phyloP scores from a whole-genome alignment of 2,329 filamentous ascomycete genomes.

The Cercospora zeina region DNA sequence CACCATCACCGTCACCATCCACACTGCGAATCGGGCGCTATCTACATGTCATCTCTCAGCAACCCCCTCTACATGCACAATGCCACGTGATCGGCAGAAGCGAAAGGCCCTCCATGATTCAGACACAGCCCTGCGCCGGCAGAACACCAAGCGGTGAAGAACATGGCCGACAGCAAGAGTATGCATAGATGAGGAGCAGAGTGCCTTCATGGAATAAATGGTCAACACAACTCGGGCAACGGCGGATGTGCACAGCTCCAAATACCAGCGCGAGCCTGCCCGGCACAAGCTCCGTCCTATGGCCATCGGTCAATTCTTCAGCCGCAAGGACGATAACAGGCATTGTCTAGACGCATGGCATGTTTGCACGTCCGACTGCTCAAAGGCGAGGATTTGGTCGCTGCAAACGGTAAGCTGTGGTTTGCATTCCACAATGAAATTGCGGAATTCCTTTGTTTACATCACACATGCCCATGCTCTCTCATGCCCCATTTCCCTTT shows the following conservation, averaged over 20 bases:
- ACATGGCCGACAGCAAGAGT: neutral
- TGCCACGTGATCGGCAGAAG: neutral
- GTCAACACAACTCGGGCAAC: neutral
- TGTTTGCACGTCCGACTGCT: neutral
- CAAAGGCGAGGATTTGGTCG: neutral
- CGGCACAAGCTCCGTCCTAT: neutral
- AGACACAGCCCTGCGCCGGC: neutral
- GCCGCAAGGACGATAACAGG: neutral
- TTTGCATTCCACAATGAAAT: conserved; percentile 27
- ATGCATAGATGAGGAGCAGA: neutral
- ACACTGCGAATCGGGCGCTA: neutral
- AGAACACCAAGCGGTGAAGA: neutral
- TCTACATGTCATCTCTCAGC: neutral
- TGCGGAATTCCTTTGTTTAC: conserved; percentile 28
- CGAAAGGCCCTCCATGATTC: neutral
- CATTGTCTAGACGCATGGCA: neutral
- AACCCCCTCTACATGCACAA: neutral
- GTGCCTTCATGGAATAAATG: neutral
- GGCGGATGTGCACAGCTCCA: neutral
- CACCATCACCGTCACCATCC: neutral
- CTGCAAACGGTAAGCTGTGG: conserved; percentile 23
- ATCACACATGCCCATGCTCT: neutral
- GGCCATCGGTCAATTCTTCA: neutral
- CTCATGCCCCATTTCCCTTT: neutral
- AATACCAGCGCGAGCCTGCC: neutral